A percentile compares a stretch with the other conserved stretches of the same genome.
These are phyloP conservation scores for Cocos nucifera DNA, from an alignment of 176 grass and related monocot species.

Conservation along the genomic window DNA sequence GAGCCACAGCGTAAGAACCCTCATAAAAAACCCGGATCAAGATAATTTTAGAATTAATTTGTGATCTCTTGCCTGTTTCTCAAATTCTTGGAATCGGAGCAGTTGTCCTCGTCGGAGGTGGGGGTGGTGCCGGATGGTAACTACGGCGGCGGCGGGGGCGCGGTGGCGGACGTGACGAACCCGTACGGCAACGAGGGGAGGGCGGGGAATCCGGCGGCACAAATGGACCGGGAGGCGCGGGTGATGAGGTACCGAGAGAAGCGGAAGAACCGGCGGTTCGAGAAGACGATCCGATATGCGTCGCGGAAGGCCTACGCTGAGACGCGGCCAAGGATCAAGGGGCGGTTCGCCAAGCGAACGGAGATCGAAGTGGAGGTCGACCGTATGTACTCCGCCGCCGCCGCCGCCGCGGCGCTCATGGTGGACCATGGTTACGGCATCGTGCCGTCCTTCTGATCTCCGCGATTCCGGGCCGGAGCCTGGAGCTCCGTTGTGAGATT, in stretches of 20 bases:
- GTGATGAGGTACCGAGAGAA: constrained; percentile 20
- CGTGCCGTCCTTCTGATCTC: constrained; percentile 54
- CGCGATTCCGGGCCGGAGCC: background rate
- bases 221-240: constrained; percentile 12
- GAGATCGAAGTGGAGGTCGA: constrained; percentile 17
- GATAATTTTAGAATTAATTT: background rate
- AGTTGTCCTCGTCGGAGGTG: constrained; percentile 8
- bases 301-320: constrained; percentile 21
- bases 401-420: constrained; percentile 46
- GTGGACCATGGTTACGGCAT: constrained; percentile 60
- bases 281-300: constrained; percentile 19
- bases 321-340: constrained; percentile 20
- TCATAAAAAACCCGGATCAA: background rate
- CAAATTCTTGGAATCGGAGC: background rate
- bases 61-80: background rate
- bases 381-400: constrained; percentile 1
- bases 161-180: constrained; percentile 1
- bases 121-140: constrained; percentile 1
- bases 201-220: background rate
- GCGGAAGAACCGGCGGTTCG: constrained; percentile 19
- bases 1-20: constrained; percentile 13
- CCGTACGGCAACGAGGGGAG: background rate
- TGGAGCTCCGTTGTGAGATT: background rate
- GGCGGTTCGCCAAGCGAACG: constrained; percentile 15
- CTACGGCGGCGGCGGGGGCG: background rate